Base-by-base conservation (phyloP, 805 yeast genomes). In the Candida saitoana region DNA sequence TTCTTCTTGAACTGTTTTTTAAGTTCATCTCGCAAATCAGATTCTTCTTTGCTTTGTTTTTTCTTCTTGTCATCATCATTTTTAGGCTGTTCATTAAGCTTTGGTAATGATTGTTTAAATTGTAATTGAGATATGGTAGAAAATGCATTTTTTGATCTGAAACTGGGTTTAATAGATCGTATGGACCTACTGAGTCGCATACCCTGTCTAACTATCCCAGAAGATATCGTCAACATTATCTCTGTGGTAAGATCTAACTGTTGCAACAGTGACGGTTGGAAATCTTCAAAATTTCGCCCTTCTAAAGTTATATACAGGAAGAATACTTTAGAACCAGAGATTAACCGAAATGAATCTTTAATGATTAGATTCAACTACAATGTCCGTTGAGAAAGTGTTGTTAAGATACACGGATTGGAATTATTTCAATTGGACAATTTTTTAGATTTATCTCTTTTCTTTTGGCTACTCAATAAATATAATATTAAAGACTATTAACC, bases 21-120 rank as follows among this genome's bases (percentile, higher is more conserved):
- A 19, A 67, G 47, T 41, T 67, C 69, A 24, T 67, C 65, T 19
- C 69, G 52, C 33, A 66, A 51, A 37, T 60, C 59, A 34, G 55
- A 53, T 46, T 66, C 71, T 34, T 63, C 68, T 44, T 34, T 51
- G 47, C 29, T 50, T 41, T 27, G 48, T 45, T 18, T 49, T 38
- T 41, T 45, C 24, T 39, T 30, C 18, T 48, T 41, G 12, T 49
- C 42, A 19, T 48, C 48, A 17, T 46, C 39, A 9, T 42, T 33
- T 9, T 46, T 29, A 11, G 37, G 20, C 14, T 43, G 40, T 5
- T 36, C 33, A 15, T 43, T 30, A 8, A 22, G 22, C 15, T 36
- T 20, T n/a, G 25, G 19, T 8, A 25, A 4, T 5, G 38, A 24
- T 30, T 40, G 31, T 14, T 8, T 18, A 17, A 36, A 36, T n/a